A percentile compares a stretch with the other conserved stretches of the same genome.
Evolutionary conservation across 2,329 filamentous ascomycete species (phyloP).

Genomic region (Colletotrichum musae): DNA sequence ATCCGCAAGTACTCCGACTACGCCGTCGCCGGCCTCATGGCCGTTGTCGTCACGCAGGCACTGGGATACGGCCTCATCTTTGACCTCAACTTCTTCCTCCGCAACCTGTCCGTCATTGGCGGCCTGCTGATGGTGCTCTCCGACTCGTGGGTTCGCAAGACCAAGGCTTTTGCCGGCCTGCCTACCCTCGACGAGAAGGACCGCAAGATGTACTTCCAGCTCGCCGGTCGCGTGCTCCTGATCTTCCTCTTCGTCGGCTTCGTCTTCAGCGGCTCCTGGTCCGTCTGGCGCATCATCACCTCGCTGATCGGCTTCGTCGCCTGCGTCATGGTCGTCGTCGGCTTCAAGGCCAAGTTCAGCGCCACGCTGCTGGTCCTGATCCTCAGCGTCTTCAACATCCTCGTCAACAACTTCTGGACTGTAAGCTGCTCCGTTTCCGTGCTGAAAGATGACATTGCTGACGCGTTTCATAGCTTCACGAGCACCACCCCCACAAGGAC

Average conservation of each 20-base stretch:
- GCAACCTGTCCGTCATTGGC: constrained; percentile 97
- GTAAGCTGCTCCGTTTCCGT: constrained; percentile 68
- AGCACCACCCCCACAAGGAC: constrained; percentile 99
- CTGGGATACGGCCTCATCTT: constrained; percentile 98
- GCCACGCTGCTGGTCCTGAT: constrained; percentile 95
- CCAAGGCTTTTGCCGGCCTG: constrained; percentile 94
- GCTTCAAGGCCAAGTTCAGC: constrained; percentile 99
- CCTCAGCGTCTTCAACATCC: constrained; percentile 93
- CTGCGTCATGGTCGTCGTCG: constrained; percentile 98
- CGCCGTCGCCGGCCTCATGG: constrained; percentile 90
- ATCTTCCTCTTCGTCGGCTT: constrained; percentile 99
- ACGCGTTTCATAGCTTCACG: constrained; percentile 78
- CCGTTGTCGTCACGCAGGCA: constrained; percentile 92
- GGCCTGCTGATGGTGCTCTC: constrained; percentile 98
- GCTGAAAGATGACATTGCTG: background rate
- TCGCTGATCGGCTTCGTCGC: constrained; percentile 89
- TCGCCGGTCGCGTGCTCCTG: constrained; percentile 92
- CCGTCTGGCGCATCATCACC: constrained; percentile 87
- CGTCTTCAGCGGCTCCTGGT: constrained; percentile 95
- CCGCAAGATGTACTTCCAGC: constrained; percentile 99
- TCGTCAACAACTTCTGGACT: constrained; percentile 99
- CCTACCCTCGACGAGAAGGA: constrained; percentile 98
- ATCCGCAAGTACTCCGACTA: constrained; percentile 93
- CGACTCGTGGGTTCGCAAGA: constrained; percentile 98
- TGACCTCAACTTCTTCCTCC: constrained; percentile 99